These are phyloP conservation scores for Oryza brachyantha DNA, from an alignment of 176 grass and related monocot genomes.

Conservation along the genomic window DNA sequence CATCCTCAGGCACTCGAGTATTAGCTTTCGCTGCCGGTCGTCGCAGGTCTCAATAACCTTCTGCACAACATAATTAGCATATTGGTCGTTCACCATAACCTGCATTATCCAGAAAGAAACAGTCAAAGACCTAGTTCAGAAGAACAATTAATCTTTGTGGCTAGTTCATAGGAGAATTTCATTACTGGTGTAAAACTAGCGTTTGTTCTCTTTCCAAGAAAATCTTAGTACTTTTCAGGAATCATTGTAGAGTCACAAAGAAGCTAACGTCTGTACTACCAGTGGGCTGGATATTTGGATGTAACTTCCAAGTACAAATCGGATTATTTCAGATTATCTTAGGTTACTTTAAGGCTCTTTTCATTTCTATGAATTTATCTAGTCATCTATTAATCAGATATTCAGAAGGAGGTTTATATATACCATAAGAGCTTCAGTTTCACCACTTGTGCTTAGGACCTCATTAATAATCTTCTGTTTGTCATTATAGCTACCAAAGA, in stretches of 20 bases:
- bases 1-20: not conserved
- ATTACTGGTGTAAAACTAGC: not conserved
- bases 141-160: not conserved
- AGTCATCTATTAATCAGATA: not conserved
- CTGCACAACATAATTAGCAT: slow-evolving; percentile 32
- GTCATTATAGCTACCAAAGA: not conserved
- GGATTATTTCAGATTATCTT: not conserved
- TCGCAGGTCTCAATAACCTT: slow-evolving; percentile 13
- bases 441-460: not conserved
- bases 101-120: not conserved
- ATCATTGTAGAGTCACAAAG: not conserved
- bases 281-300: not conserved
- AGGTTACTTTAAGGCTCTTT: not conserved
- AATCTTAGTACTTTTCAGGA: not conserved
- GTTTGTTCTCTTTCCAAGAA: not conserved
- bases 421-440: not conserved
- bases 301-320: not conserved
- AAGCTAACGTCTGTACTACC: not conserved
- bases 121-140: not conserved
- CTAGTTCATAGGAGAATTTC: not conserved
- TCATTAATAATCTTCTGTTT: not conserved
- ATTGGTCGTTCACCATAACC: slow-evolving; percentile 23
- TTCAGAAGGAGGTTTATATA: not conserved
- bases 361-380: not conserved
- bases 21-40: not conserved